These are phyloP conservation scores for Thuidium tamariscinum DNA, from an alignment of 225 moss, liverwort and hornwort genomes.

Conservation along the genomic window DNA sequence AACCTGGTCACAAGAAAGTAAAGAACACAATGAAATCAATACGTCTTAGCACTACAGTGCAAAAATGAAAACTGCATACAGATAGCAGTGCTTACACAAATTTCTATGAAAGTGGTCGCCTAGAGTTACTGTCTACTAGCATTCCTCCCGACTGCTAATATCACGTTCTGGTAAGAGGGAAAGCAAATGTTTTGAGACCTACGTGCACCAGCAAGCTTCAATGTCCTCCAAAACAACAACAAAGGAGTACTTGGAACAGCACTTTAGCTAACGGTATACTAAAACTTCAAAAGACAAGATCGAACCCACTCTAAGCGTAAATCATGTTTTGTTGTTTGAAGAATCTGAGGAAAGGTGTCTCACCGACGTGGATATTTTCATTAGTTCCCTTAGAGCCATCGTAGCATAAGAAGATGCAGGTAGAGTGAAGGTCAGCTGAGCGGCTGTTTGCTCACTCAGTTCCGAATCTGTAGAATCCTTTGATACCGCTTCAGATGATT, in stretches of 20 bases:
- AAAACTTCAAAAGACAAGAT: not conserved
- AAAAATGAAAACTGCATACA: not conserved
- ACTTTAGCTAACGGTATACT: not conserved
- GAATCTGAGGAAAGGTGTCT: not conserved
- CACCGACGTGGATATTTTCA: conserved; percentile 97
- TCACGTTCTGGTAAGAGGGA: not conserved
- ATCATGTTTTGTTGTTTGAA: not conserved
- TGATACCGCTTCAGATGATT: not conserved
- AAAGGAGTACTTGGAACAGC: not conserved
- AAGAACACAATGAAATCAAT: not conserved
- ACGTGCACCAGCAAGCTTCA: not conserved
- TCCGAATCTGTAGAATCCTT: not conserved
- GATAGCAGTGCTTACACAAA: not conserved
- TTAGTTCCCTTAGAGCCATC: conserved; percentile 90
- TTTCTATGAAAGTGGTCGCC: not conserved
- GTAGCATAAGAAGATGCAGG: conserved; percentile 94
- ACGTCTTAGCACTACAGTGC: not conserved
- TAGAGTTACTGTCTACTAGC: not conserved
- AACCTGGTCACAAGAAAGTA: conserved; percentile 27
- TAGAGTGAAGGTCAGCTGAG: conserved; percentile 67
- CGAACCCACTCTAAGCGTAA: not conserved
- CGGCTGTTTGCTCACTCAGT: conserved; percentile 41
- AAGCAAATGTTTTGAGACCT: not conserved
- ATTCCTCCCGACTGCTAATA: not conserved
- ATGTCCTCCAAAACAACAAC: not conserved